Evolutionary conservation across 75 land plant genomes (phyloP).

Genomic region (Pseudotsuga menziesii): DNA sequence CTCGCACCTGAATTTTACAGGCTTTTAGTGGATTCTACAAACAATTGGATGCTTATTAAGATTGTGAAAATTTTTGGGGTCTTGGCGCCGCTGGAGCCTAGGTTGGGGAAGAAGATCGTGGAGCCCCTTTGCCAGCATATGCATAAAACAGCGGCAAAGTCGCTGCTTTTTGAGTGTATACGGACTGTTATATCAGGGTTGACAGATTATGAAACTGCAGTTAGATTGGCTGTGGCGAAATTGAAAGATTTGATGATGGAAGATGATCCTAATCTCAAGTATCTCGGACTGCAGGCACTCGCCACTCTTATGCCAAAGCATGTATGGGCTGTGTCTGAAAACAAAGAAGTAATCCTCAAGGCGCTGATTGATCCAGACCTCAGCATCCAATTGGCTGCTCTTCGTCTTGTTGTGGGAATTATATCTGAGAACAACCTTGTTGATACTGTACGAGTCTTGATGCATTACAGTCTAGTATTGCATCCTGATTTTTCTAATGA

Average conservation of each 20-base stretch:
- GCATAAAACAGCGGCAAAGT: slow-evolving; percentile 68
- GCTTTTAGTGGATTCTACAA: slow-evolving; percentile 59
- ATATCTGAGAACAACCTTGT: slow-evolving; percentile 70
- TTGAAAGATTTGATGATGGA: slow-evolving; percentile 54
- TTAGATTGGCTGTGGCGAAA: slow-evolving; percentile 70
- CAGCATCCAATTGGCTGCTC: slow-evolving; percentile 63
- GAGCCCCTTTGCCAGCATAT: slow-evolving; percentile 81
- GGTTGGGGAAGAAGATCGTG: slow-evolving; percentile 72
- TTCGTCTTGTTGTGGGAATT: slow-evolving; percentile 72
- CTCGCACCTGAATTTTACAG: slow-evolving; percentile 87
- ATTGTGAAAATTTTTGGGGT: slow-evolving; percentile 84
- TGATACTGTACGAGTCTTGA: slow-evolving; percentile 60
- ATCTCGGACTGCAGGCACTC: slow-evolving; percentile 76
- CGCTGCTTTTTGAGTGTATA: slow-evolving; percentile 86
- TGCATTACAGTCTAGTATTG: slow-evolving; percentile 58
- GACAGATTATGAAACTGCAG: slow-evolving; percentile 55
- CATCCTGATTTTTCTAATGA: slow-evolving; percentile 82
- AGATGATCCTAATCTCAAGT: slow-evolving; percentile 89
- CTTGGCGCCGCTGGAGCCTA: slow-evolving; percentile 71
- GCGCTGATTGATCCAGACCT: slow-evolving; percentile 70
- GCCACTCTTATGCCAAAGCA: slow-evolving; percentile 39
- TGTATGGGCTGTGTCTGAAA: slow-evolving; percentile 71
- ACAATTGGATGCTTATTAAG: slow-evolving; percentile 95
- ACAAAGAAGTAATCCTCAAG: slow-evolving; percentile 59
- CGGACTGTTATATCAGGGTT: slow-evolving; percentile 60